A percentile compares a stretch with the other conserved stretches of the same genome.
These are phyloP conservation scores for Lepidium africanum DNA, from an alignment of 345 rosid genomes.

Conservation along the genomic window DNA sequence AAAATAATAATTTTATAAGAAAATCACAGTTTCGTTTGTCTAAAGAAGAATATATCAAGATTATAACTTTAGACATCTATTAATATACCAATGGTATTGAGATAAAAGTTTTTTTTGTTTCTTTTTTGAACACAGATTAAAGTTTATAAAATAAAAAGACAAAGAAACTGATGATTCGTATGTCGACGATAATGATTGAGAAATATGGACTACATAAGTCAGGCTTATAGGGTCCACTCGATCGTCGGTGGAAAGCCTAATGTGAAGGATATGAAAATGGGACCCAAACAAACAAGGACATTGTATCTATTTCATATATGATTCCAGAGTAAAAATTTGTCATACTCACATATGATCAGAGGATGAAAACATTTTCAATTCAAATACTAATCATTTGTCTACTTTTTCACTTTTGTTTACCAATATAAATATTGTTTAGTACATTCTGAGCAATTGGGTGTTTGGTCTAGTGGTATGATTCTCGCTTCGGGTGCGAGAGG, in stretches of 20 bases:
- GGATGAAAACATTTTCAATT: background rate
- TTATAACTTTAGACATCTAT: no score
- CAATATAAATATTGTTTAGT: background rate
- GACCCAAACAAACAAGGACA: background rate
- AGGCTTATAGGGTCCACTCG: slow-evolving; percentile 10
- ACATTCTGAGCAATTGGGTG: slow-evolving; percentile 21
- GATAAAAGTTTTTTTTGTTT: no score
- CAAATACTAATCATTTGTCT: background rate
- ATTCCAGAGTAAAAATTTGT: background rate
- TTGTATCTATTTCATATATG: background rate
- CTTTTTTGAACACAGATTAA: no score
- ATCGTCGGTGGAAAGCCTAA: slow-evolving; percentile 28
- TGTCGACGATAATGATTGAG: background rate
- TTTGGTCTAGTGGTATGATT: slow-evolving; percentile 97
- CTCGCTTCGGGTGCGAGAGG: slow-evolving; percentile 98
- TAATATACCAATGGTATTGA: no score
- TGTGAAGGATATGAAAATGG: background rate
- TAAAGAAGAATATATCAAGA: no score
- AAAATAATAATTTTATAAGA: no score
- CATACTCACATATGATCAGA: background rate
- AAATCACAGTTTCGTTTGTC: no score
- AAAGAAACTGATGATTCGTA: background rate
- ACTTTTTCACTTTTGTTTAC: no score
- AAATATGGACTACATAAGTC: slow-evolving; percentile 6
- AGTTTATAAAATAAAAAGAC: background rate